Conservation (phyloP, 495 filamentous ascomycete species). For the Xylaria castorea region DNA sequence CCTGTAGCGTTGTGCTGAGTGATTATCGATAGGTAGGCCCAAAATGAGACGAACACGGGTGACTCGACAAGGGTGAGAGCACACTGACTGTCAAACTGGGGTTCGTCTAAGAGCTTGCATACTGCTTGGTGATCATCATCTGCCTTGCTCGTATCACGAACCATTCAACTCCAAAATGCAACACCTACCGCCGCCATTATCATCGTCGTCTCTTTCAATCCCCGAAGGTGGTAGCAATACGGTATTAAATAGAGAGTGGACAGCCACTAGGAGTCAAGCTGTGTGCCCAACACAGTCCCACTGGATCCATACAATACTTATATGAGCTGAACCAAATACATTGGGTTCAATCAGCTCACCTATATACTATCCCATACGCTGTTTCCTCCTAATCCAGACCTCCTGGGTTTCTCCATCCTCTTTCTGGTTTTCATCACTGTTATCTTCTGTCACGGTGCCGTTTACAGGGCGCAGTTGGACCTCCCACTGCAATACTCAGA, state of each 20-base stretch:
- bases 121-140: not conserved
- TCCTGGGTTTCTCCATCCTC: slow-evolving; percentile 49
- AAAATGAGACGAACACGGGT: not conserved
- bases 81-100: not conserved
- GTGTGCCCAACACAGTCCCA: not conserved
- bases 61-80: not conserved
- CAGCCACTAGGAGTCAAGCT: not conserved
- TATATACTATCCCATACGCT: slow-evolving; percentile 45
- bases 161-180: slow-evolving; percentile 2
- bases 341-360: not conserved
- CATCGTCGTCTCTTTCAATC: not conserved
- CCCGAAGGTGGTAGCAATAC: not conserved
- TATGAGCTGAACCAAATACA: not conserved
- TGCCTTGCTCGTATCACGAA: not conserved
- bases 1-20: slow-evolving; percentile 24
- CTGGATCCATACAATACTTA: not conserved
- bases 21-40: slow-evolving; percentile 30
- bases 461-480: slow-evolving; percentile 56
- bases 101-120: slow-evolving; percentile 18
- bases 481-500: slow-evolving; percentile 52
- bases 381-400: slow-evolving; percentile 62
- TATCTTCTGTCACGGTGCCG: slow-evolving; percentile 17
- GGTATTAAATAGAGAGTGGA: not conserved
- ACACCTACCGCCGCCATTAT: not conserved
- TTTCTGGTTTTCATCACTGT: slow-evolving; percentile 11